Percentiles rank a stretch among this genome's conserved stretches.
Evolutionary conservation across 2,329 filamentous ascomycete species (phyloP).

Genomic region (Trichophyton simii): DNA sequence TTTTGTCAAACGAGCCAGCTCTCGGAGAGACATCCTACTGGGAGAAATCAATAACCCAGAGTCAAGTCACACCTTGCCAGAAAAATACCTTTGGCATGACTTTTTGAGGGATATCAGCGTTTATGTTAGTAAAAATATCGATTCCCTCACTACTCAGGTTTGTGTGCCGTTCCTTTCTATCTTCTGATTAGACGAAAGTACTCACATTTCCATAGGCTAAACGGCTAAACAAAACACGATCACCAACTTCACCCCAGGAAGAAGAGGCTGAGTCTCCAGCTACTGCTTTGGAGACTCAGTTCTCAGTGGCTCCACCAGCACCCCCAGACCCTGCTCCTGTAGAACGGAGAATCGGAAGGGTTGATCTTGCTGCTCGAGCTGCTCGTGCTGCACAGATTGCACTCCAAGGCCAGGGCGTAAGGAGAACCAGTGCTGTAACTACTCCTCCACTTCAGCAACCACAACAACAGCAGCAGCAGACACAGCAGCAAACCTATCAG

Average conservation of each 20-base stretch:
- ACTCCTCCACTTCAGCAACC: slow-evolving; percentile 16
- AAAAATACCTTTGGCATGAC: slow-evolving; percentile 52
- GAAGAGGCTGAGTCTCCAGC: slow-evolving; percentile 23
- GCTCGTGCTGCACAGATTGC: slow-evolving; percentile 38
- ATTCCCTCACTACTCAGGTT: slow-evolving; percentile 38
- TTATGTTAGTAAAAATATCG: slow-evolving; percentile 48
- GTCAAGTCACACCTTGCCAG: slow-evolving; percentile 38
- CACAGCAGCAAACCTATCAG: slow-evolving; percentile 15
- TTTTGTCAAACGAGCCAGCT: slow-evolving; percentile 44
- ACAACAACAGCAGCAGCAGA: slow-evolving; percentile 18
- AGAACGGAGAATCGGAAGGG: slow-evolving; percentile 28
- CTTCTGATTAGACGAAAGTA: neutral
- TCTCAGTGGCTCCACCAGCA: slow-evolving; percentile 26
- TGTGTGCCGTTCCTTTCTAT: slow-evolving; percentile 11
- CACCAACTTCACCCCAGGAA: slow-evolving; percentile 26
- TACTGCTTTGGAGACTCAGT: slow-evolving; percentile 32
- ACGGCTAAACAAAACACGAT: slow-evolving; percentile 28
- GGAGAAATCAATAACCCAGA: slow-evolving; percentile 42
- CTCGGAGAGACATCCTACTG: slow-evolving; percentile 46
- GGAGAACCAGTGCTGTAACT: slow-evolving; percentile 5
- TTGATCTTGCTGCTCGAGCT: slow-evolving; percentile 36
- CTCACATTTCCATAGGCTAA: slow-evolving; percentile 20
- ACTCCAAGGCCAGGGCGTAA: slow-evolving; percentile 32
- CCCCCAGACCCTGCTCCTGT: slow-evolving; percentile 27
- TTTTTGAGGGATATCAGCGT: slow-evolving; percentile 47